phyloP scores from a whole-genome alignment of 169 alveolate species.

The Cryptosporidium muris region DNA sequence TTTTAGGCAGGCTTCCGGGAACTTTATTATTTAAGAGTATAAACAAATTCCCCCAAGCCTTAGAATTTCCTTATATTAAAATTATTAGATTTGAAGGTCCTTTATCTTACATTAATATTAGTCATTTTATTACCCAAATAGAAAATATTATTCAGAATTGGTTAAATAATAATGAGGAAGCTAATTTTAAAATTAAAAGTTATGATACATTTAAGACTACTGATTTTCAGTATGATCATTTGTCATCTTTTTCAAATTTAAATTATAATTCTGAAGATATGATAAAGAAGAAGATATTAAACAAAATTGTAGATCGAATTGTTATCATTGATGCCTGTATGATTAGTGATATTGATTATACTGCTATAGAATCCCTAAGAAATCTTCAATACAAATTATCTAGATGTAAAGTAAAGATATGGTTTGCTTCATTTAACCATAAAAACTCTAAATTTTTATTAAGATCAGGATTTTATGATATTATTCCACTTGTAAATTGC shows the following conservation, averaged over 20 bases:
- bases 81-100: constrained; percentile 66
- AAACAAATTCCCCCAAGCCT: constrained; percentile 59
- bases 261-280: constrained; percentile 4
- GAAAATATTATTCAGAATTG: constrained; percentile 26
- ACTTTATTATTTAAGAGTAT: constrained; percentile 51
- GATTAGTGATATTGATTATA: constrained; percentile 54
- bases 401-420: constrained; percentile 15
- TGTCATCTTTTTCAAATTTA: background rate
- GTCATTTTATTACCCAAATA: constrained; percentile 9
- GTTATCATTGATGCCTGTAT: constrained; percentile 53
- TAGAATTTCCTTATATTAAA: constrained; percentile 39
- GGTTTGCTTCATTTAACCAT: constrained; percentile 63
- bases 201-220: background rate
- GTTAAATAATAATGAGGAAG: constrained; percentile 29
- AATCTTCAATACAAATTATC: constrained; percentile 17
- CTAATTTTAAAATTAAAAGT: background rate
- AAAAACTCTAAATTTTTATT: constrained; percentile 42
- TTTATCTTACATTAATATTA: constrained; percentile 39
- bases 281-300: no score
- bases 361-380: constrained; percentile 36
- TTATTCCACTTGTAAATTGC: constrained; percentile 67
- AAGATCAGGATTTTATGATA: constrained; percentile 61
- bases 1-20: constrained; percentile 55
- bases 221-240: background rate
- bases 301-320: constrained; percentile 18